Evolutionary conservation across 257 asterid species (phyloP).

Genomic region (Solanum sitiens): DNA sequence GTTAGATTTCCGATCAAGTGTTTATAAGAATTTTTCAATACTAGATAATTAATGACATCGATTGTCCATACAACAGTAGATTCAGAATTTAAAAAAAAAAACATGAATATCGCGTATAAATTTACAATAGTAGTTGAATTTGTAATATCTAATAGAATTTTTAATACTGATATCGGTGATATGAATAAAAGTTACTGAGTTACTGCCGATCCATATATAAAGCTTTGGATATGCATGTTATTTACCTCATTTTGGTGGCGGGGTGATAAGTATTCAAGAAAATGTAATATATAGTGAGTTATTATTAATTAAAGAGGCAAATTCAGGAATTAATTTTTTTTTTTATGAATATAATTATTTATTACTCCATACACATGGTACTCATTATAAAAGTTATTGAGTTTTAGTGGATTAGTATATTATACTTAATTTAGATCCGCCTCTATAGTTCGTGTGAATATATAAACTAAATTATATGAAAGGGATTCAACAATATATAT

Average conservation of each 20-base stretch:
- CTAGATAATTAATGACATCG: no score
- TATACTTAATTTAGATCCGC: no score
- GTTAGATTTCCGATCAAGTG: neutral
- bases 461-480: neutral
- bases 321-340: no score
- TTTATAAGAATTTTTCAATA: neutral
- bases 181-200: neutral
- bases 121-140: neutral
- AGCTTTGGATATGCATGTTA: fast-evolving
- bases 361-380: no score
- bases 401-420: neutral
- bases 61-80: no score
- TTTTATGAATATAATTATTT: no score
- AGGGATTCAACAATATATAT: no score
- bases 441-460: no score
- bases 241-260: neutral
- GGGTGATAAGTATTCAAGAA: neutral
- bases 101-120: neutral
- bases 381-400: no score
- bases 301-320: no score
- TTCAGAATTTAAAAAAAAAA: neutral
- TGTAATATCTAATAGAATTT: neutral
- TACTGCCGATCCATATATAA: neutral
- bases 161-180: neutral
- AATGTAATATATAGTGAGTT: no score